Percentiles rank a stretch among this genome's conserved stretches.
These are phyloP conservation scores for Glutinoglossum americanum DNA, from an alignment of 495 filamentous ascomycete genomes.

Conservation along the genomic window DNA sequence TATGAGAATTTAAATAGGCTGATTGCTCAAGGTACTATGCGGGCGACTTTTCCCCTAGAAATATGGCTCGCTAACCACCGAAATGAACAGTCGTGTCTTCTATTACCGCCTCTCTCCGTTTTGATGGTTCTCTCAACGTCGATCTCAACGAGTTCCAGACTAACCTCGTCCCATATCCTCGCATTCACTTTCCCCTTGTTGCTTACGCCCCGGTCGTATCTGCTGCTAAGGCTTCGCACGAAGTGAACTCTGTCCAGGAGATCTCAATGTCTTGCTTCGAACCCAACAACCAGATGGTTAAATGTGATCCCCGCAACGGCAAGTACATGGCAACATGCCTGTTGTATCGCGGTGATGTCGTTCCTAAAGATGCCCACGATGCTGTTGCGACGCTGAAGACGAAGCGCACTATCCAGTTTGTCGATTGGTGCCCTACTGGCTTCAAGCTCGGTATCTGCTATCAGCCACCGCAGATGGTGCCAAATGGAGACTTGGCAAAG, in stretches of 20 bases:
- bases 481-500: slow-evolving; percentile 91
- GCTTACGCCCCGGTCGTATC: slow-evolving; percentile 91
- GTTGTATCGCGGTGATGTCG: slow-evolving; percentile 94
- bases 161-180: slow-evolving; percentile 94
- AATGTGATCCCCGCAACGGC: slow-evolving; percentile 94
- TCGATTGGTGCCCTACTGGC: slow-evolving; percentile 98
- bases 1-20: slow-evolving; percentile 97
- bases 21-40: slow-evolving; percentile 65
- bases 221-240: slow-evolving; percentile 80
- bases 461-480: slow-evolving; percentile 85
- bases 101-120: slow-evolving; percentile 94
- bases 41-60: background rate
- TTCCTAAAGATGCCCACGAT: slow-evolving; percentile 79
- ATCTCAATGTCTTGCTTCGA: slow-evolving; percentile 34
- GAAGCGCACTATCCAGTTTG: slow-evolving; percentile 95
- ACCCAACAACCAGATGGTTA: slow-evolving; percentile 92
- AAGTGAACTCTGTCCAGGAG: slow-evolving; percentile 36
- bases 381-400: slow-evolving; percentile 94
- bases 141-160: slow-evolving; percentile 99
- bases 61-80: background rate
- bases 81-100: slow-evolving; percentile 61
- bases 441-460: slow-evolving; percentile 99
- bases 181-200: slow-evolving; percentile 97
- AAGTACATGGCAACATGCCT: slow-evolving; percentile 99
- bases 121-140: slow-evolving; percentile 97